Conservation (phyloP, 495 filamentous ascomycete genomes). For the Penicillium pancosmium region DNA sequence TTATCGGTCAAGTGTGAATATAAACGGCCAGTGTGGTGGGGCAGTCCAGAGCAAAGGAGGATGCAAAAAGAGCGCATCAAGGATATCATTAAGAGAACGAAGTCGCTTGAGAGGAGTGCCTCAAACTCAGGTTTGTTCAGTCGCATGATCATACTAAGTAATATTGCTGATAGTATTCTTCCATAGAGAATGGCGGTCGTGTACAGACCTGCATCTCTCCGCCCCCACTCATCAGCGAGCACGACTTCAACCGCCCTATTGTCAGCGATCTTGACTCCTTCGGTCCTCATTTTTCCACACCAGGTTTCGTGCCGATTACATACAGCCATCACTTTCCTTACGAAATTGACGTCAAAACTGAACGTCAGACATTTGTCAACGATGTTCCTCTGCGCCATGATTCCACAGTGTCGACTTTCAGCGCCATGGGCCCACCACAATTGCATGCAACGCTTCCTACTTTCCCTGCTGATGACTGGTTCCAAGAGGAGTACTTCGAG, state of each 20-base stretch:
- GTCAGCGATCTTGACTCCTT: constrained; percentile 34
- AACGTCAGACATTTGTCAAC: constrained; percentile 92
- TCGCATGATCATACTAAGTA: too few species aligned
- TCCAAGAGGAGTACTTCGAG: constrained; percentile 71
- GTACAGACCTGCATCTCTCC: background rate
- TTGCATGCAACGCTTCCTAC: constrained; percentile 63
- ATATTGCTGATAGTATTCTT: background rate
- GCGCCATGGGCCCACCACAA: constrained; percentile 78
- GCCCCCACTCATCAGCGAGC: constrained; percentile 56
- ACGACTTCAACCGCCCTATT: constrained; percentile 65
- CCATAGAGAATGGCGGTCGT: background rate
- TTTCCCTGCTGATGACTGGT: constrained; percentile 75
- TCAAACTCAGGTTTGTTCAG: background rate
- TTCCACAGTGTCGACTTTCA: constrained; percentile 85
- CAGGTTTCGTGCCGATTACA: constrained; percentile 25
- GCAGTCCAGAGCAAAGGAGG: constrained; percentile 80
- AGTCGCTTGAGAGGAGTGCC: constrained; percentile 80
- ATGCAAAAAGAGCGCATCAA: constrained; percentile 94
- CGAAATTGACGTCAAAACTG: constrained; percentile 94
- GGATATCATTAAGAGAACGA: constrained; percentile 95
- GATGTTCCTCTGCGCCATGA: constrained; percentile 82
- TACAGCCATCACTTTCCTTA: constrained; percentile 66
- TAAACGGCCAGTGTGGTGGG: constrained; percentile 97
- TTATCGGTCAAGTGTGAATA: constrained; percentile 59
- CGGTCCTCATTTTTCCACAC: constrained; percentile 5